Base-by-base conservation (phyloP, 148 eudicot genomes). In the Persicaria maculosa region DNA sequence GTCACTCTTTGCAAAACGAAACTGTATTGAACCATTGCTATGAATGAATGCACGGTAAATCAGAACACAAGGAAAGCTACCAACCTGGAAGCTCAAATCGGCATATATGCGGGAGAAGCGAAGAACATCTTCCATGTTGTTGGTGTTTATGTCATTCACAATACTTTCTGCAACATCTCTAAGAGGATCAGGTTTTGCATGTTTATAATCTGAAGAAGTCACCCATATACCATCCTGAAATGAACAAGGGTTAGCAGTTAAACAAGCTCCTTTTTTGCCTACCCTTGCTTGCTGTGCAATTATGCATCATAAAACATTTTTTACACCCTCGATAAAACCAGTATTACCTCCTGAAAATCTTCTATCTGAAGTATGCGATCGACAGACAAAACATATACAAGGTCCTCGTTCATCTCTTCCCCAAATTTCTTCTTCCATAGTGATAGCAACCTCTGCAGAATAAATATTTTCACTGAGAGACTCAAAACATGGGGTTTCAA, bases 181-280 rank as follows among this genome's bases (percentile, higher is more conserved):
- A 7, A 94, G 96, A 67, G 98, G 98, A 84, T 94, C 98, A 40
- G 98, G 96, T 76, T 75, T 81, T 79, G 97, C 92, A 76, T 77
- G 78, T 81, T 79, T 89, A 81, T 94, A 94, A 68, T 90, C 96
- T 31, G 88, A 83, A 36, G 91, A 80, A 40, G 85, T 75, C 73
- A 94, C 85, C 97, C 97, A 94, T 0, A 87, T 83, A 79, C 93
- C 98, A 75, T 88, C 91, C 97, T 91, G 86, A 67, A 84, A 77
- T 8, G 79, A 72, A 61, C 15, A 25, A 61, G 68, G 68, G 1
- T 7, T 22, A n/a, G n/a, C n/a, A 48, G 6, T 9, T 0, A 19
- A 58, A 61, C 16, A 22, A 61, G 44, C 68, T 25, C 44, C 8
- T 48, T 12, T 48, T 48, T 48, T 48, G 10, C 11, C 11, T 48